Conservation (phyloP, 768 basidiomycete species). For the Trametopsis cervina region DNA sequence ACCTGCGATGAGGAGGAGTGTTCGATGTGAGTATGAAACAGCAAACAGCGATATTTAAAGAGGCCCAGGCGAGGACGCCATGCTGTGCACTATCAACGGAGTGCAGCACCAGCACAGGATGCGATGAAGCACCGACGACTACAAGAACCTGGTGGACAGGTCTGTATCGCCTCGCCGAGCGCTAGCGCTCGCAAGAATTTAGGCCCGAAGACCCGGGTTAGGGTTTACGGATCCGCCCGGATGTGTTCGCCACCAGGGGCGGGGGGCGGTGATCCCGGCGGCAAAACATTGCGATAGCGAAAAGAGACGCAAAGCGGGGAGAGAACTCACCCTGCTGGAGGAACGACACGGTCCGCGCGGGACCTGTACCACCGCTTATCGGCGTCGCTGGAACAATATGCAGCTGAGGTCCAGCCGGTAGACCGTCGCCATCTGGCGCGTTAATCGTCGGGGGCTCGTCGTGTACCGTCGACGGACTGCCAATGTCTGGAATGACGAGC, state of each 20-base stretch:
- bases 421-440: constrained; percentile 51
- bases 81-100: not conserved
- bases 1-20: constrained; percentile 1
- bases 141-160: not conserved
- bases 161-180: not conserved
- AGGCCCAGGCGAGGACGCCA: not conserved
- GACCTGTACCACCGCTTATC: constrained; percentile 52
- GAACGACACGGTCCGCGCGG: constrained; percentile 42
- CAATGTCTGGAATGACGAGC: constrained; percentile 50
- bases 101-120: not conserved
- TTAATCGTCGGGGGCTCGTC: constrained; percentile 48
- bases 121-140: not conserved
- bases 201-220: not conserved
- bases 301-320: not conserved
- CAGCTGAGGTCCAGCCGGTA: constrained; percentile 51
- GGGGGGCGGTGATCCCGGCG: not conserved
- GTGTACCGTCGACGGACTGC: constrained; percentile 28
- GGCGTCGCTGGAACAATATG: constrained; percentile 84
- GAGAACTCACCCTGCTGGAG: constrained; percentile 46
- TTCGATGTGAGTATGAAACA: not conserved
- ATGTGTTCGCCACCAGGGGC: too few relatives aligned
- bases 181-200: not conserved
- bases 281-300: not conserved
- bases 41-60: not conserved
- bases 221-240: too few relatives aligned